A percentile compares a stretch with the other conserved stretches of the same genome.
Conservation (phyloP, 495 filamentous ascomycete genomes). For the Cairneyella variabilis region DNA sequence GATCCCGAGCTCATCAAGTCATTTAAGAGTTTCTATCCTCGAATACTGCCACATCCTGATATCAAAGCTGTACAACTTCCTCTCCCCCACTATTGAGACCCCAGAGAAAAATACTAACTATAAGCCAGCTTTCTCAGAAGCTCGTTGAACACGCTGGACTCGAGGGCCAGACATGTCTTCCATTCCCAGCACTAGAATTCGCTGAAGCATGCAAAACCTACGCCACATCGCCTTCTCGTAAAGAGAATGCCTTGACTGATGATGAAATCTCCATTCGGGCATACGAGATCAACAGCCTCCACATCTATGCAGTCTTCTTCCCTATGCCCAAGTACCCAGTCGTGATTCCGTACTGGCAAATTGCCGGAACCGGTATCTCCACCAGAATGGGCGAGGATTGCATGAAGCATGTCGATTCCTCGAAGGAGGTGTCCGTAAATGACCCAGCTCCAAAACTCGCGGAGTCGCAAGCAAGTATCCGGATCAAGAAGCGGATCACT, state of each 20-base stretch:
- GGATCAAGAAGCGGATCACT: constrained; percentile 33
- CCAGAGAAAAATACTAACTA: not conserved
- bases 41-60: constrained; percentile 34
- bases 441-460: constrained; percentile 14
- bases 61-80: constrained; percentile 23
- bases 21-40: constrained; percentile 38
- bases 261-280: constrained; percentile 31
- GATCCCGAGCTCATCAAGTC: constrained; percentile 27
- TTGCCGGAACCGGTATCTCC: constrained; percentile 36
- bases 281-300: constrained; percentile 27
- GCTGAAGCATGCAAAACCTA: constrained; percentile 22
- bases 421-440: constrained; percentile 20
- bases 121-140: constrained; percentile 27
- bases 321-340: constrained; percentile 25
- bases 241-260: constrained; percentile 15
- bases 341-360: constrained; percentile 36
- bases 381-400: constrained; percentile 35
- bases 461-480: constrained; percentile 24
- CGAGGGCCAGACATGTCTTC: constrained; percentile 25
- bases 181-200: constrained; percentile 27
- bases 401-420: constrained; percentile 28
- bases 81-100: not conserved
- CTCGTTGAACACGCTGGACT: constrained; percentile 26
- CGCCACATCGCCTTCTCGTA: constrained; percentile 23
- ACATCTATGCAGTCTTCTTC: constrained; percentile 35